Conservation (phyloP, 2,329 filamentous ascomycete genomes). For the Lojkania enalia region DNA sequence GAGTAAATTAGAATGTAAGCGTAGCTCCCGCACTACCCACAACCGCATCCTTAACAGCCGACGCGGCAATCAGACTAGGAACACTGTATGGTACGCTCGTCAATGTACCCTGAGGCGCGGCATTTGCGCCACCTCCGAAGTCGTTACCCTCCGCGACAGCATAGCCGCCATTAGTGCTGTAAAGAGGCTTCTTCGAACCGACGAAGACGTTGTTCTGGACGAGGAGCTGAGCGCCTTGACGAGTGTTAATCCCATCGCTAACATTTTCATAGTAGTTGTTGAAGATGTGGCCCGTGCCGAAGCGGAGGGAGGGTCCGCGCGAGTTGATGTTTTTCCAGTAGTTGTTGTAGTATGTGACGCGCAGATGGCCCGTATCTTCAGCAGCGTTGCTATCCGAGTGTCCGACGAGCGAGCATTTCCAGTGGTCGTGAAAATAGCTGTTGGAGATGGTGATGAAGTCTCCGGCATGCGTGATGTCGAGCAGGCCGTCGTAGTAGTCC, state of each 20-base stretch:
- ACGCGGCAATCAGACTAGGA: conserved; percentile 37
- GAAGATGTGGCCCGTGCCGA: conserved; percentile 67
- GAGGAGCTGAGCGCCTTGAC: conserved; percentile 48
- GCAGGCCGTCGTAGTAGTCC: conserved; percentile 70
- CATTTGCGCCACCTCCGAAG: conserved; percentile 40
- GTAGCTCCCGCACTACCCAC: conserved; percentile 46
- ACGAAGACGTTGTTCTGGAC: conserved; percentile 48
- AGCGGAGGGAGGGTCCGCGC: conserved; percentile 65
- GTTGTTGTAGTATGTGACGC: conserved; percentile 69
- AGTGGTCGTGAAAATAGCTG: conserved; percentile 61
- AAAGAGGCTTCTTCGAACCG: conserved; percentile 39
- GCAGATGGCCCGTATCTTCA: conserved; percentile 65
- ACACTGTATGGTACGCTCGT: conserved; percentile 39
- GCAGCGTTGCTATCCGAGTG: conserved; percentile 62
- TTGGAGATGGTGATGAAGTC: conserved; percentile 65
- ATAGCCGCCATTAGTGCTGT: conserved; percentile 39
- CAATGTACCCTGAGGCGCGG: conserved; percentile 38
- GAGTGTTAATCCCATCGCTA: conserved; percentile 47
- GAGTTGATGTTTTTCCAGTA: conserved; percentile 67
- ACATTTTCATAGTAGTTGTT: conserved; percentile 54
- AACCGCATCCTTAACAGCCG: conserved; percentile 44
- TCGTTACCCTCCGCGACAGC: conserved; percentile 46
- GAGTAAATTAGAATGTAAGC: conserved; percentile 42
- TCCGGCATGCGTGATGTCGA: conserved; percentile 65
- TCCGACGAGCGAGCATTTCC: conserved; percentile 61